A percentile compares a stretch with the other conserved stretches of the same genome.
These are phyloP conservation scores for Candida taoyuanica DNA, from an alignment of 805 yeast species.

Conservation along the genomic window DNA sequence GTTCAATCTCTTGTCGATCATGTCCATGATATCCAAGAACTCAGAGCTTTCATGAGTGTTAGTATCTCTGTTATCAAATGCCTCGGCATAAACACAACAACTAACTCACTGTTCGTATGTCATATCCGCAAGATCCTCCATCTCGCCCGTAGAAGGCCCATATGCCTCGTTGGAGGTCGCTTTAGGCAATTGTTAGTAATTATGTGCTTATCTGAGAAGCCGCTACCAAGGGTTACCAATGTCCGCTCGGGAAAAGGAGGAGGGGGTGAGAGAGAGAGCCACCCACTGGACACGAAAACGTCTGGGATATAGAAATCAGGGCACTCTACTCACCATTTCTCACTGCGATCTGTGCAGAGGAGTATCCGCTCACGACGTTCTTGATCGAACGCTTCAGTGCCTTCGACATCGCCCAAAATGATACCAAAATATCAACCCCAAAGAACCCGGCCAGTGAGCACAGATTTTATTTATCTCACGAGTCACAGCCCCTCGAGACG, in stretches of 20 bases:
- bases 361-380: slow-evolving; percentile 74
- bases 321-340: slow-evolving; percentile 58
- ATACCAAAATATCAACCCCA: too few species aligned
- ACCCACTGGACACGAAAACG: too few species aligned
- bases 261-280: too few species aligned
- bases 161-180: slow-evolving; percentile 86
- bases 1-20: slow-evolving; percentile 84
- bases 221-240: too few species aligned
- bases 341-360: slow-evolving; percentile 79
- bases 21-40: slow-evolving; percentile 87
- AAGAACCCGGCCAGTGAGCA: too few species aligned
- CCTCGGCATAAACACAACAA: not conserved
- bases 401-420: slow-evolving; percentile 63
- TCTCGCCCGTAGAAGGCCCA: slow-evolving; percentile 75
- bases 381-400: slow-evolving; percentile 77
- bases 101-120: slow-evolving; percentile 50
- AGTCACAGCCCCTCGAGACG: too few species aligned
- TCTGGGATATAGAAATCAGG: too few species aligned
- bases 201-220: not conserved
- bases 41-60: slow-evolving; percentile 43
- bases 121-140: slow-evolving; percentile 77
- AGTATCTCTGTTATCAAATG: slow-evolving; percentile 5
- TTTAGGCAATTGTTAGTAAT: slow-evolving; percentile 9
- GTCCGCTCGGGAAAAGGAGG: not conserved
- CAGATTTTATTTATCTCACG: too few species aligned